Base-by-base conservation (phyloP, 169 alveolate genomes). In the Plasmodium cynomolgi region DNA sequence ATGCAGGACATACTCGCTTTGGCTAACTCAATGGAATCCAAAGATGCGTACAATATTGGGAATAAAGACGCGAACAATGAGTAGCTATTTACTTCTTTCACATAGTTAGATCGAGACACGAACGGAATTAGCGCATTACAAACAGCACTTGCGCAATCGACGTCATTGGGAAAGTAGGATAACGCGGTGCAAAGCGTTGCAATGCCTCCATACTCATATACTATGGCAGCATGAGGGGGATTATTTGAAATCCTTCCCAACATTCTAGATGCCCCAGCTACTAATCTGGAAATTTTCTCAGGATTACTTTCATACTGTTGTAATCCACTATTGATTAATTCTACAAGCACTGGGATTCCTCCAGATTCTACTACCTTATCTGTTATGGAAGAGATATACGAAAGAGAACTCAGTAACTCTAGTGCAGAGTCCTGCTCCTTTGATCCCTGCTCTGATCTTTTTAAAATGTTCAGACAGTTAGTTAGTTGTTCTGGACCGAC, bases 301-400 rank as follows among this genome's bases (percentile, higher is more conserved):
- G 96, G 96, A 83, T 97, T 96, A 44, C 97, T 84, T 71, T 96
- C 98, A 90, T 96, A 85, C 84, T 97, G 98, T 26, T 96, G 84
- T 62, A 96, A 93, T 91, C 98, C 98, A 81, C 97, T 97, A 84
- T 97, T 97, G 62, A 98, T 95, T 71, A 98, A 95, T 83, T 98
- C 98, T 15, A 98, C 95, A 72, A 98, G 95, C 83, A 98, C 91
- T 6, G 98, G 98, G 56, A 97, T 92, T 73, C 98, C 99, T 34
- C 99, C 99, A 31, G 97, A 97, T 93, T 97, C 92, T 44, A 97
- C 99, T 34, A 98, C 96, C 93, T 97, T 98, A 74, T 97, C 98
- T 44, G 99, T 96, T 73, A 97, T 96, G 3, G 99, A 96, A 5
- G 99, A 96, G 34, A 98, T 97, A 95, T 98, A 98, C 0, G 99